Base-by-base conservation (phyloP, 1,284 basidiomycete genomes). In the Ceratobasidium sp. region DNA sequence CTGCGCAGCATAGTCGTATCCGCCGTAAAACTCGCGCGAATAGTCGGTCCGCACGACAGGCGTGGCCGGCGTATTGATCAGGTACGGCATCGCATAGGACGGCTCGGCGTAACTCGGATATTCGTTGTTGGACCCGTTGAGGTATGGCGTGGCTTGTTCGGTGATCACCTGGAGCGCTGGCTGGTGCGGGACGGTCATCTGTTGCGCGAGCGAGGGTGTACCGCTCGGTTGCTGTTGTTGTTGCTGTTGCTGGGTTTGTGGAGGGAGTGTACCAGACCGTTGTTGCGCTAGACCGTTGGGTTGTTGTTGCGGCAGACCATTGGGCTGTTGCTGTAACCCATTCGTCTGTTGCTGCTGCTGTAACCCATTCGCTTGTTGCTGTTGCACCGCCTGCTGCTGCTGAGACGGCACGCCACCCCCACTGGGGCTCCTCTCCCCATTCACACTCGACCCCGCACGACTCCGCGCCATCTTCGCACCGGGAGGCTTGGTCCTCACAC, bases 11-110 rank as follows among this genome's bases (percentile, higher is more conserved):
- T 61, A 73, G 9, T 73, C 71, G 71, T 73, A 73, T 28, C 58
- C 71, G 39, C 53, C 55, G 71, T 73, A 73, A 63, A 63, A 73
- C 42, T 73, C 60, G 71, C 44, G 56, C 23, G 56, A 33, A 51
- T 61, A 63, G 49, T 40, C 26, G 58, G n/a, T 28, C n/a, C 28
- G 26, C 7, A 46, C 26, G 20, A 68, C 46, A 23, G 69, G 69
- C 9, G 69, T 72, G 9, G 69, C 33, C 13, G 58, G 56, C 5
- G 70, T 56, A 15, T 58, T 44, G 55, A 60, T 40, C 55, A 44
- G 20, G 42, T 49, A 63, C 7, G 58, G 71, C 44, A 64, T 61
- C 33, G 18, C 42, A 26, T 61, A 64, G 42, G 60, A 10, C 71
- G 44, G 55, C 40, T 44, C 40, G 39, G 39, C 33, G 60, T 61